Conservation (phyloP, 306 rosid species). For the Cicer pinnatifidum region DNA sequence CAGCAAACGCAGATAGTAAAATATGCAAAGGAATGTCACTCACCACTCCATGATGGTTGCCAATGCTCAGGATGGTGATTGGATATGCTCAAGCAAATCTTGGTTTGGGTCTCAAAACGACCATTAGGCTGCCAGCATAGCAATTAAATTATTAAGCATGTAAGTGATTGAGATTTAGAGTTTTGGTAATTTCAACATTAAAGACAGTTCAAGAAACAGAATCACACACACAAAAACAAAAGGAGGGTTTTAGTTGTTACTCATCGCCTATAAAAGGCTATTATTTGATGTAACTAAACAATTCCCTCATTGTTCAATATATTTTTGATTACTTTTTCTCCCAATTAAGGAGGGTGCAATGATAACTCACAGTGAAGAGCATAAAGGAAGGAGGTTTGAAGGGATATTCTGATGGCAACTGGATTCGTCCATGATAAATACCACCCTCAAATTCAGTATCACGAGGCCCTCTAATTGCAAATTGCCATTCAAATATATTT, state of each 20-base stretch:
- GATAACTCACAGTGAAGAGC: slow-evolving; percentile 72
- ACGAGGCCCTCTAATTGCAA: slow-evolving; percentile 76
- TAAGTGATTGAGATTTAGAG: not conserved
- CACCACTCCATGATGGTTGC: slow-evolving; percentile 99
- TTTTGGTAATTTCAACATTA: slow-evolving; percentile 23
- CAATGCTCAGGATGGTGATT: slow-evolving; percentile 99
- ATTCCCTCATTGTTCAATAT: no score
- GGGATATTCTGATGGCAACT: slow-evolving; percentile 85
- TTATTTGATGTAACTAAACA: no score
- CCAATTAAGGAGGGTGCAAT: slow-evolving; percentile 35
- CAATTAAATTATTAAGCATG: slow-evolving; percentile 41
- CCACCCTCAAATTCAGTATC: slow-evolving; percentile 90
- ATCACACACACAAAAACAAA: not conserved
- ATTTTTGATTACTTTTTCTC: no score
- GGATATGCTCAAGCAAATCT: slow-evolving; percentile 97
- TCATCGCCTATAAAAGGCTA: no score
- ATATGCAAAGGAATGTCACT: slow-evolving; percentile 21
- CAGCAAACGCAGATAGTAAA: not conserved
- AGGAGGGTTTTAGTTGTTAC: not conserved
- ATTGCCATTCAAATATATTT: slow-evolving; percentile 96
- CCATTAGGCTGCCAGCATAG: slow-evolving; percentile 77
- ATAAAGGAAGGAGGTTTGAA: slow-evolving; percentile 91
- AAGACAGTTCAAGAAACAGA: slow-evolving; percentile 7
- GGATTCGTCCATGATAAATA: slow-evolving; percentile 85
- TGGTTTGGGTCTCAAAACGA: slow-evolving; percentile 93